Base-by-base conservation (phyloP, 345 rosid species). In the Streptanthus diversifolius region DNA sequence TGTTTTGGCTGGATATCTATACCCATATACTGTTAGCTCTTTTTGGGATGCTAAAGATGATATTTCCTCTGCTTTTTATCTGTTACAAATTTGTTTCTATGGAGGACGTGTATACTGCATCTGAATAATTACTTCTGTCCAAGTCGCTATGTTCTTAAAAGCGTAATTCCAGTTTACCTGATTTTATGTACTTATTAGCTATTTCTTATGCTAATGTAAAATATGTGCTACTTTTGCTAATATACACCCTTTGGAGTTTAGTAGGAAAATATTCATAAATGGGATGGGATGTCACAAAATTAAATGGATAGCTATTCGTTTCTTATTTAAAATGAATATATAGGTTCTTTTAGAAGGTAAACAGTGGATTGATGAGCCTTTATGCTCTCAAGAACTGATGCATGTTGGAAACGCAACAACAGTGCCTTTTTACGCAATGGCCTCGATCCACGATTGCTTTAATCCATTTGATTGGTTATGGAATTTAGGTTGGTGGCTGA, bases 401-500 rank as follows among this genome's bases (percentile, higher is more conserved):
- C 41, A 30, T 51, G 66, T 60, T 67, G 62, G 30, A 66, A 27
- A 25, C 36, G 64, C 45, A 47, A 32, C 62, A 29, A n/a, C 7
- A 33, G n/a, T 40, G 53, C 41, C 30, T 39, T 57, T 36, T 15
- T 48, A 67, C 15, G 17, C 56, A 48, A 5, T 33, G 64, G 55
- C 41, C 51, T 65, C 47, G 27, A 41, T 32, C 32, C 40, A 24
- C 15, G 51, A 15, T 32, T 53, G 29, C 64, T 22, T 54, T 54
- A 52, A 30, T 43, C 47, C 47, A 43, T 63, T 57, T 3, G 12
- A 3, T 43, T 43, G 37, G 18, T 2, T 58, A 57, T 66, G 66
- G 51, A 69, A 37, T 63, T 27, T 49, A 45, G 58, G 52, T 51
- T 75, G 65, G 58, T 68, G 56, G 58, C 74, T 61, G 51, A 57